phyloP scores from a whole-genome alignment of 2,329 filamentous ascomycete species.

The Furcasterigmium furcatum region DNA sequence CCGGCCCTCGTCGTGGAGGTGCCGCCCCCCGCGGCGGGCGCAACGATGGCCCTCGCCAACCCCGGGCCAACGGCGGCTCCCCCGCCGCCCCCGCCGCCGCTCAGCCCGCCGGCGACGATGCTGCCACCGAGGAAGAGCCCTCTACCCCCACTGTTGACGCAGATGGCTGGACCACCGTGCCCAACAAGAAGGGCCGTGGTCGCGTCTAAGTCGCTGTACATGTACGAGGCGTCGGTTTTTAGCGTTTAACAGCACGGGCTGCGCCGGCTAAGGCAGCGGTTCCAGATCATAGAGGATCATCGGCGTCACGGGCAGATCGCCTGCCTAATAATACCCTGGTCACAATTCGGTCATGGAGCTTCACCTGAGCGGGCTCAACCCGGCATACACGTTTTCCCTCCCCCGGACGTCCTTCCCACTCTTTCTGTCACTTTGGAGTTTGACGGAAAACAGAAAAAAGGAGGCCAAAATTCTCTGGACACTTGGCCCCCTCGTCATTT shows the following conservation, averaged over 20 bases:
- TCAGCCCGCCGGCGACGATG: constrained; percentile 21
- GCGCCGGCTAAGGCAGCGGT: too few relatives aligned
- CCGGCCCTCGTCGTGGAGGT: constrained; percentile 37
- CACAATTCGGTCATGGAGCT: neutral
- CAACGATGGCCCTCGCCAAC: constrained; percentile 41
- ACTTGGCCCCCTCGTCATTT: neutral
- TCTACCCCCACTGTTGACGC: constrained; percentile 43
- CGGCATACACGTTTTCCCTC: too few relatives aligned
- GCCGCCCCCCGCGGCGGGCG: constrained; percentile 34
- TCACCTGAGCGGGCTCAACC: too few relatives aligned
- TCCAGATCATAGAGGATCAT: too few relatives aligned
- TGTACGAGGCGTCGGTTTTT: neutral
- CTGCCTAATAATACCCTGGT: neutral
- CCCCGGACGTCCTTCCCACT: neutral
- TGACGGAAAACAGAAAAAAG: neutral
- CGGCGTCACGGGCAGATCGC: too few relatives aligned
- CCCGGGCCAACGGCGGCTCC: constrained; percentile 41
- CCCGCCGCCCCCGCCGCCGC: constrained; percentile 30
- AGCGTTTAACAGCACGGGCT: neutral
- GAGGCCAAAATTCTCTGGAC: neutral
- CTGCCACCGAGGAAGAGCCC: constrained; percentile 20
- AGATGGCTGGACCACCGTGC: constrained; percentile 64
- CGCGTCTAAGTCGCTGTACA: constrained; percentile 1
- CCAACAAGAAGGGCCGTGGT: constrained; percentile 9
- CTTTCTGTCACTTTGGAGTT: neutral